phyloP scores from a whole-genome alignment of 2,329 filamentous ascomycete species.

The Tolypocladium tropicale region DNA sequence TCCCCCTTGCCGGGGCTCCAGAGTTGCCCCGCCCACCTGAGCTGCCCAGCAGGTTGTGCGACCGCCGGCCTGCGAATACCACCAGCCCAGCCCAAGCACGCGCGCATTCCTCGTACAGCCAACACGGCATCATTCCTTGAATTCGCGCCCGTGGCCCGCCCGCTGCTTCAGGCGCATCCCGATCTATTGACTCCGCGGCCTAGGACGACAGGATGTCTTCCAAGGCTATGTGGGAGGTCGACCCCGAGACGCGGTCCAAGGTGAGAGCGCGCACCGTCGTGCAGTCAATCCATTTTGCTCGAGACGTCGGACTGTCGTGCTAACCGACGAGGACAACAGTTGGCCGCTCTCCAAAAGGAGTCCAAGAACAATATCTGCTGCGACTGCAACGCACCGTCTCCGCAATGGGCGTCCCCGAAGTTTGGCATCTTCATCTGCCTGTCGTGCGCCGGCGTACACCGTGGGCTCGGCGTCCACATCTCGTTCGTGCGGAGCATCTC shows the following conservation, averaged over 20 bases:
- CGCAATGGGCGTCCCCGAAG: constrained; percentile 97
- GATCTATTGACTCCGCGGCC: constrained; percentile 1
- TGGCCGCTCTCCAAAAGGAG: constrained; percentile 83
- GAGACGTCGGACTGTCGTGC: constrained; percentile 5
- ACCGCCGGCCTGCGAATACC: background rate
- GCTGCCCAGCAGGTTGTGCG: background rate
- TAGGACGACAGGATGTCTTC: constrained; percentile 38
- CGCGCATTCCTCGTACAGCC: background rate
- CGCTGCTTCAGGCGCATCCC: background rate
- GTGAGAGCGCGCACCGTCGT: constrained; percentile 34
- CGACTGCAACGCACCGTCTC: constrained; percentile 90
- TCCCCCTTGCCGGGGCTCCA: background rate
- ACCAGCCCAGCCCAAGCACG: background rate
- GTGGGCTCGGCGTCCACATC: constrained; percentile 92
- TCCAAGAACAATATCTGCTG: constrained; percentile 85
- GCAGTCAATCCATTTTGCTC: constrained; percentile 6
- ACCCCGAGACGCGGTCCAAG: constrained; percentile 94
- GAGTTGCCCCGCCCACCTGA: background rate
- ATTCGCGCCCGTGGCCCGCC: background rate
- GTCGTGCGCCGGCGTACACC: constrained; percentile 87
- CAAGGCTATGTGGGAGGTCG: constrained; percentile 95
- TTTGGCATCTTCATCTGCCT: constrained; percentile 99
- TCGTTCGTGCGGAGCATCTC: constrained; percentile 96
- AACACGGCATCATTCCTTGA: background rate
- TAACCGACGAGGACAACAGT: constrained; percentile 36